Conservation (phyloP, 148 eudicot species). For the Mesembryanthemum crystallinum region DNA sequence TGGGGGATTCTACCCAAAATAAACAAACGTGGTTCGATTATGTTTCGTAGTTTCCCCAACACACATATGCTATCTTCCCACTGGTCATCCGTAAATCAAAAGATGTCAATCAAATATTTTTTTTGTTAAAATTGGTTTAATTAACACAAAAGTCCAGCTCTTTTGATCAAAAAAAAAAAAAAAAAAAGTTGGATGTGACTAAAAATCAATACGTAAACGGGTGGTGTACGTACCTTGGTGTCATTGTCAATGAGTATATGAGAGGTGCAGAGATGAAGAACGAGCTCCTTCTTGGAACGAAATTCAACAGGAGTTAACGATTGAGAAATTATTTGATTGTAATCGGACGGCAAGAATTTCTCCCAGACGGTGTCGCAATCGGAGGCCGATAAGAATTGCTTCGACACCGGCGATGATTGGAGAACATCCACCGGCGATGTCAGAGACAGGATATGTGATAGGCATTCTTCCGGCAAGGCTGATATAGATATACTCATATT, state of each 20-base stretch:
- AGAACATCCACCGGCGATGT: conserved; percentile 19
- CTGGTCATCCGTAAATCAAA: too few relatives aligned
- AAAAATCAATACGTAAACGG: too few relatives aligned
- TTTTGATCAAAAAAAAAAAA: too few relatives aligned
- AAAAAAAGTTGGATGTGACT: too few relatives aligned
- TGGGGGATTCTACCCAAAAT: too few relatives aligned
- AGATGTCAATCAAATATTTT: too few relatives aligned
- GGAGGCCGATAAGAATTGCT: background rate
- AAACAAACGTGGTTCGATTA: too few relatives aligned
- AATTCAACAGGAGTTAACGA: background rate
- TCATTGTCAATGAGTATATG: conserved; percentile 20
- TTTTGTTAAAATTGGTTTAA: too few relatives aligned
- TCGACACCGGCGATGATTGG: conserved; percentile 16
- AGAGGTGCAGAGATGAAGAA: conserved; percentile 15
- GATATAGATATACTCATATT: background rate
- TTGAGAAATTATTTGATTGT: conserved; percentile 11
- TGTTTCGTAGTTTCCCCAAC: too few relatives aligned
- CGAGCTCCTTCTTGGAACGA: conserved; percentile 28
- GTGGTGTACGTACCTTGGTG: conserved; percentile 26
- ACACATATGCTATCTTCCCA: too few relatives aligned
- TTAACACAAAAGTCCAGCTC: too few relatives aligned
- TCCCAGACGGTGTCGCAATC: conserved; percentile 15
- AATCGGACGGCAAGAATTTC: conserved; percentile 18
- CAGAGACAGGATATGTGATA: background rate
- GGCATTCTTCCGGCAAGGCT: conserved; percentile 15